Base-by-base conservation (phyloP, 352 stramenopile genomes). In the Phytophthora macrochlamydospora region DNA sequence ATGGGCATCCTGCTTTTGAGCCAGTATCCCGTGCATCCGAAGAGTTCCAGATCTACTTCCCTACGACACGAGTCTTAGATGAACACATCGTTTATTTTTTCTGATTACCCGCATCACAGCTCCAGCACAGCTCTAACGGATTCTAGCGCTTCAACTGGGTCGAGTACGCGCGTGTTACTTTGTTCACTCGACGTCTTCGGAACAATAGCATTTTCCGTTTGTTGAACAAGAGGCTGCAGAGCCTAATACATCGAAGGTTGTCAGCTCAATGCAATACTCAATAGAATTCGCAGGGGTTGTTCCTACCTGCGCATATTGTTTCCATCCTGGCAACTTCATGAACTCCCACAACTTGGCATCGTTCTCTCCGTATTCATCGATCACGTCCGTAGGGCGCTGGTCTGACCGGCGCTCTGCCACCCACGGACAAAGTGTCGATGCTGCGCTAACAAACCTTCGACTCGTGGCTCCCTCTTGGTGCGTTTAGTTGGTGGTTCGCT, bases 381-480 rank as follows among this genome's bases (percentile, higher is more conserved):
- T 51, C 44, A 51, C 56, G 45, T 14, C 43, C 6, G n/a, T 48
- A 18, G 24, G 51, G 5, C 28, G 33, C 14, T 57, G 18, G 40
- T 46, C 55, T 12, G 59, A 60, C 32, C 72, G 64, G 8, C 59
- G 58, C 2, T 8, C 58, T 7, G 61, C 32, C 33, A 90, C 60
- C 83, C 81, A 90, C 13, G 83, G 81, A 55, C 83, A 92, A 63
- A 92, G 56, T 76, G 75, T 29, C 83, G 83, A 44, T 92, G 83
- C 31, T 80, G 67, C 3, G 60, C 49, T n/a, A 49, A 38, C 37
- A 50, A 51, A 42, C 51, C 53, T 12, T 42, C 30, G 24, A 32
- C 18, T 18, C 40, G 18, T 35, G 40, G 38, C 18, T 59, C 32
- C 28, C 40, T 28, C 59, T 75, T 80, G 7, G 69, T 51, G 11